phyloP scores from a whole-genome alignment of 1,139 yeast genomes.

The Scheffersomyces parashehatae region DNA sequence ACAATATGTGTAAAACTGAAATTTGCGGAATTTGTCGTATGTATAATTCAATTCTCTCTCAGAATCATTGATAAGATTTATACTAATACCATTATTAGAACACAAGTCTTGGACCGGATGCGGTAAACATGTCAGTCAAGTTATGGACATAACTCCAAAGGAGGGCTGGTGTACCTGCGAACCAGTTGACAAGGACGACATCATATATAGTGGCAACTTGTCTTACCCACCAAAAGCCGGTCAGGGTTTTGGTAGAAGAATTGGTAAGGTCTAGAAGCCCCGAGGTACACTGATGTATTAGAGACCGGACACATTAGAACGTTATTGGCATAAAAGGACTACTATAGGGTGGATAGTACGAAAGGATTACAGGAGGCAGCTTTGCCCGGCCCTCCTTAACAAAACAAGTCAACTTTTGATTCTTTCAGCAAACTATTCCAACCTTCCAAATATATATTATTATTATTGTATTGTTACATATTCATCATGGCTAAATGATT shows the following conservation, averaged over 20 bases:
- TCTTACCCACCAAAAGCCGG: constrained; percentile 47
- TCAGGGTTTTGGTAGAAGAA: constrained; percentile 37
- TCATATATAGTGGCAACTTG: constrained; percentile 9
- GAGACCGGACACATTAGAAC: too few species aligned
- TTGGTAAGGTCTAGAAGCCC: background rate
- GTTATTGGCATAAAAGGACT: too few species aligned
- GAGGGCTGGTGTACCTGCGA: constrained; percentile 44
- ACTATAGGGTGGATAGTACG: too few species aligned
- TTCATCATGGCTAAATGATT: too few species aligned
- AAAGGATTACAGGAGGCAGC: too few species aligned
- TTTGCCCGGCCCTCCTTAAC: too few species aligned
- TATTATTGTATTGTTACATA: too few species aligned
- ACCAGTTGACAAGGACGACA: constrained; percentile 19
- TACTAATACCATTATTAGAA: constrained; percentile 17
- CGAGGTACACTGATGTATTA: background rate
- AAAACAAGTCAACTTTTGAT: too few species aligned
- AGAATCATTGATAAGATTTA: constrained; percentile 10
- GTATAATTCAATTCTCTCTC: constrained; percentile 16
- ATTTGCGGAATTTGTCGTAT: constrained; percentile 39
- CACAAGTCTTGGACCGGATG: constrained; percentile 48
- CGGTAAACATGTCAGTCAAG: constrained; percentile 34
- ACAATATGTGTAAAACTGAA: constrained; percentile 34
- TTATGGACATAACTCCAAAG: constrained; percentile 37
- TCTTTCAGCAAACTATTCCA: too few species aligned
- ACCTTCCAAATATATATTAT: too few species aligned